Evolutionary conservation across 148 eudicot genomes (phyloP), one percentile per base, ranked within the genome.

Genomic region (Mesembryanthemum crystallinum): DNA sequence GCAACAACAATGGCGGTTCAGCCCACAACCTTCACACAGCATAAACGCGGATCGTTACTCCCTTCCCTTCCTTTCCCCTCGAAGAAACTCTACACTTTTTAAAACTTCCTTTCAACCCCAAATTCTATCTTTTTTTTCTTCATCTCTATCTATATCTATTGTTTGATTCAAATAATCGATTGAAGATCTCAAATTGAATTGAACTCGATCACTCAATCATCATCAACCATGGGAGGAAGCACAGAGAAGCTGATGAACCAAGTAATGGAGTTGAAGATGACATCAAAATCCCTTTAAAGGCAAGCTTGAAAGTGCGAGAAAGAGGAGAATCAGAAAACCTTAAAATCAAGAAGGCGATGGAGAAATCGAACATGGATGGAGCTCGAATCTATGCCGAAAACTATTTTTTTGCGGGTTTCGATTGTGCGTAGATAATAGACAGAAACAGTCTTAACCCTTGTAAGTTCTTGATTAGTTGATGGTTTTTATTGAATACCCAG

Each of bases 181-280:
- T 6, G 6, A 35, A 35, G 6, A 35, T 6, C 39, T 6, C 6
- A 35, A 35, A 2, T 35, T 35, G 39, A 35, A n/a, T n/a, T 35
- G 3, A 6, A 35, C 6, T 6, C 39, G 39, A 35, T 35, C 39
- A 35, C 39, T 3, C 39, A 35, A 2, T 6, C 39, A 35, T 35
- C 39, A 20, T 20, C 3, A 52, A 7, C 57, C 21, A 52, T 52
- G 57, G 18, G 52, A 55, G 89, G 91, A 27, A 86, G 86, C 82
- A 73, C 91, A 4, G 91, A 87, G 86, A 89, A 86, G 71, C 72
- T 87, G 74, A 77, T 91, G 89, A 85, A 91, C 20, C 96, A 91
- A 63, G 86, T 91, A 72, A 87, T 89, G 88, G 92, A 91, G 73
- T 85, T 88, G 3, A 90, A 87, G 63, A 84, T 88, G 88, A 86